Conservation (phyloP, 331 rosid genomes). For the Cucumis variabilis region DNA sequence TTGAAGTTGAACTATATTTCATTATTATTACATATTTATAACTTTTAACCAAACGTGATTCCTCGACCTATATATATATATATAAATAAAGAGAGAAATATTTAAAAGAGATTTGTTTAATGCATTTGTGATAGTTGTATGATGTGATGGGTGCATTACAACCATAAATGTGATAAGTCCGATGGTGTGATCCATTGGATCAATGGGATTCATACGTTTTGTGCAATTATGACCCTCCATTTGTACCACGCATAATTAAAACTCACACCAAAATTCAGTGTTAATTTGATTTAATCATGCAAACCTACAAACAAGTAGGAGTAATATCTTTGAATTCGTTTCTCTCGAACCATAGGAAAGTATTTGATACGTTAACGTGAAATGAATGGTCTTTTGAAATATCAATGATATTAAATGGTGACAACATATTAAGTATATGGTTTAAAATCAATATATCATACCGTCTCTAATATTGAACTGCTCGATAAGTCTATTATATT, state of each 20-base stretch:
- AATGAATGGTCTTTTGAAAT: background rate
- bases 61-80: too few relatives aligned
- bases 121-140: background rate
- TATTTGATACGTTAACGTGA: background rate
- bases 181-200: slow-evolving; percentile 7
- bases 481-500: background rate
- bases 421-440: background rate
- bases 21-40: too few relatives aligned
- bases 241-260: background rate
- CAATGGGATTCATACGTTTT: background rate
- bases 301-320: background rate
- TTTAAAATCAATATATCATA: too few relatives aligned
- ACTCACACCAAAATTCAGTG: too few relatives aligned
- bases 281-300: background rate
- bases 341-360: background rate
- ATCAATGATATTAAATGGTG: background rate
- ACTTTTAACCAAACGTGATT: background rate
- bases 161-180: slow-evolving; percentile 24
- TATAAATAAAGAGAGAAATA: background rate
- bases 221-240: slow-evolving; percentile 20
- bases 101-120: background rate
- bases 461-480: too few relatives aligned
- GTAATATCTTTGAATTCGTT: background rate
- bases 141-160: slow-evolving; percentile 20
- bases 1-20: too few relatives aligned